phyloP scores from a whole-genome alignment of 2,329 filamentous ascomycete species.

The Penicillium capsulatum region DNA sequence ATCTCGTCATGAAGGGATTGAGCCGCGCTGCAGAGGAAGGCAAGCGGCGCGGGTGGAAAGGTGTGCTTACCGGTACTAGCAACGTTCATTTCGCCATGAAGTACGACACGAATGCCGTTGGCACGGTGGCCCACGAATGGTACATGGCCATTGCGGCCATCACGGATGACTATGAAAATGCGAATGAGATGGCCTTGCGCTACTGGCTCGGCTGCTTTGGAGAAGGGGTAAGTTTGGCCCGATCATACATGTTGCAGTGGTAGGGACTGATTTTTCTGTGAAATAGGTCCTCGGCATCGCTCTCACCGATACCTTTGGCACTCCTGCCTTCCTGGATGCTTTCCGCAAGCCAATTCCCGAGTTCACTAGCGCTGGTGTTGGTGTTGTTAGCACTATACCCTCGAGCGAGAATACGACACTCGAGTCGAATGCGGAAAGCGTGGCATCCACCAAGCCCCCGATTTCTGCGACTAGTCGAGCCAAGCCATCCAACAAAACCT shows the following conservation, averaged over 20 bases:
- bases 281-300: slow-evolving; percentile 73
- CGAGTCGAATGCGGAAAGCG: too few relatives aligned
- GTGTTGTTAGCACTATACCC: slow-evolving; percentile 36
- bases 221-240: slow-evolving; percentile 53
- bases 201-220: slow-evolving; percentile 94
- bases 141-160: slow-evolving; percentile 98
- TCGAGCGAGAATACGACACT: slow-evolving; percentile 44
- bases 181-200: slow-evolving; percentile 76
- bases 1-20: slow-evolving; percentile 84
- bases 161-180: slow-evolving; percentile 74
- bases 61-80: slow-evolving; percentile 80
- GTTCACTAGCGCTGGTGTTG: slow-evolving; percentile 27
- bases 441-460: slow-evolving; percentile 17
- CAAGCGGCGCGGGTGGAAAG: slow-evolving; percentile 59
- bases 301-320: slow-evolving; percentile 94
- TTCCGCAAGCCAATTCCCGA: slow-evolving; percentile 64
- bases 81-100: slow-evolving; percentile 98
- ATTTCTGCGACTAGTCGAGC: slow-evolving; percentile 24
- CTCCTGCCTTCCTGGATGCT: slow-evolving; percentile 76
- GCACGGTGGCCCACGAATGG: slow-evolving; percentile 95
- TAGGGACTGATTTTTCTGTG: too few relatives aligned
- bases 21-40: slow-evolving; percentile 70
- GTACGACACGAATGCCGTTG: slow-evolving; percentile 76
- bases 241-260: too few relatives aligned
- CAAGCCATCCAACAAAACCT: slow-evolving; percentile 54